Base-by-base conservation (phyloP, 768 basidiomycete genomes). In the Mycena galericulata region DNA sequence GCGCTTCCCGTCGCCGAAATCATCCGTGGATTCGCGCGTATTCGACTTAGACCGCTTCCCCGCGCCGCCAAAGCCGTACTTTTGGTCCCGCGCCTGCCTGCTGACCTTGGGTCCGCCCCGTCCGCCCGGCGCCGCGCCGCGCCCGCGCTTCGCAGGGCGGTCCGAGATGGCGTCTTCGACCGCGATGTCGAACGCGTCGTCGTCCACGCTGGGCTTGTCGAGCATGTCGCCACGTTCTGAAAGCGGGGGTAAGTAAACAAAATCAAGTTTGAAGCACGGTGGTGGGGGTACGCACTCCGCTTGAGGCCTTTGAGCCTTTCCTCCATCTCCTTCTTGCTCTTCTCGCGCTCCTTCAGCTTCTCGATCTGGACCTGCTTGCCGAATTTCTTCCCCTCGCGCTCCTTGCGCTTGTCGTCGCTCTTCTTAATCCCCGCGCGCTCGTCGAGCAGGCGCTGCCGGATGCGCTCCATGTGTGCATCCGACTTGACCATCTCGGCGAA, bases 401-500 rank as follows among this genome's bases (percentile, higher is more conserved):
- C 94, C 73, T 91, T 92, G 71, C 93, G 88, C 75, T 95, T 96
- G 61, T 95, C 93, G 76, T 99, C 97, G 66, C 92, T 88, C 79
- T 93, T 94, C 79, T 98, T 96, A 73, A 99, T 96, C 1, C 87
- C 86, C 1, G 95, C 93, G 27, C 85, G 82, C 79, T 99, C 98
- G 79, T 99, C 94, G 29, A 99, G 85, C 27, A 99, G 80, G 20
- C 92, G 89, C 69, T 95, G 92, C 60, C 98, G 92, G 72, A 99
- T 94, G 66, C 96, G 90, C 78, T 98, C 96, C 98, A 99, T 99
- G 80, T 99, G 98, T 9, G 93, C 84, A 74, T 99, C 98, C 34
- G 91, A 92, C 80, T 99, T 98, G 72, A 98, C 92, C 97, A 99
- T 99, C 81, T 99, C 97, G 26, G 97, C 97, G 71, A 97, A 99